These are phyloP conservation scores for Clonostachys byssicola DNA, from an alignment of 2,329 filamentous ascomycete genomes.

Conservation along the genomic window DNA sequence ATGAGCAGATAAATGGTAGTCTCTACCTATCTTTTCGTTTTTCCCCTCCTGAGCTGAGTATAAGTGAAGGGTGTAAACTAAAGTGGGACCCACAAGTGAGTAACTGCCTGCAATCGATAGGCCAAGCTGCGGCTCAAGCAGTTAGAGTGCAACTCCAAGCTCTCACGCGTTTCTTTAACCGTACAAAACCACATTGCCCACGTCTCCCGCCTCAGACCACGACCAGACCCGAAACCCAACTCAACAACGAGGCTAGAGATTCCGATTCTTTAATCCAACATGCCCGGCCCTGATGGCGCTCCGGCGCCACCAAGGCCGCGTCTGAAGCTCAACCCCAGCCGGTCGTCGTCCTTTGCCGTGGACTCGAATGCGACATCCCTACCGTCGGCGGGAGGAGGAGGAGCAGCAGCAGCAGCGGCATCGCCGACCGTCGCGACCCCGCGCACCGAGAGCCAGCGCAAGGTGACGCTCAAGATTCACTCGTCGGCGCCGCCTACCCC, in stretches of 20 bases:
- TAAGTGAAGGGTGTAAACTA: too few species aligned
- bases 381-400: neutral
- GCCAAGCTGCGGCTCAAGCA: too few species aligned
- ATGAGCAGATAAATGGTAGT: too few species aligned
- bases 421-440: conserved; percentile 9
- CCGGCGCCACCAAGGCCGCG: conserved; percentile 26
- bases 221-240: too few species aligned
- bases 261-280: conserved; percentile 7
- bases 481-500: conserved; percentile 31
- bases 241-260: neutral
- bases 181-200: too few species aligned
- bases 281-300: conserved; percentile 18
- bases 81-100: too few species aligned
- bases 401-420: conserved; percentile 8
- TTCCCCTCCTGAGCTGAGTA: too few species aligned
- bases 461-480: conserved; percentile 36
- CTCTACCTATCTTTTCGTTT: too few species aligned
- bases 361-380: conserved; percentile 3
- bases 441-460: conserved; percentile 21
- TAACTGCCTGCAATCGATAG: too few species aligned
- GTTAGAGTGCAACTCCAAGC: neutral
- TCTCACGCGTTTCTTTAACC: neutral
- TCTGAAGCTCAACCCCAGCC: conserved; percentile 31
- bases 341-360: conserved; percentile 25
- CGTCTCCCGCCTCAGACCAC: too few species aligned